Base-by-base conservation (phyloP, 23 red algal species). In the Gracilariopsis chorda region DNA sequence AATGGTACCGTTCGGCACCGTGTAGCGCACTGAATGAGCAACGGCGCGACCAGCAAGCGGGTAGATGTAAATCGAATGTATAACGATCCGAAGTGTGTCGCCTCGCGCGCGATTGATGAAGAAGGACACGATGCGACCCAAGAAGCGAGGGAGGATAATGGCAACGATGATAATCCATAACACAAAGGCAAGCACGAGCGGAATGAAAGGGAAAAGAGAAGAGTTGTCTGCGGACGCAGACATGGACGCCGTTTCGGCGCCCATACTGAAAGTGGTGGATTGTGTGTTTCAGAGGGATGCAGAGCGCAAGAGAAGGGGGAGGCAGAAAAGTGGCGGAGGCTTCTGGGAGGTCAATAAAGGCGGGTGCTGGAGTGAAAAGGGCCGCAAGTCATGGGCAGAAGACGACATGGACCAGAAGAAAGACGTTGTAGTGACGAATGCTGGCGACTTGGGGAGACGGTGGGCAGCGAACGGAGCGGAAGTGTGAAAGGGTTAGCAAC, bases 11-110 rank as follows among this genome's bases (percentile, higher is more conserved):
- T 89, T 69, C 3, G 85, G 72, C 6, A 78, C 53, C 9, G 85
- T 89, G 85, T 89, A 89, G 9, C 47, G 68, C 30, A 89, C 59
- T 4, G 85, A 89, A 70, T 89, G 85, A 6, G 85, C 85, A 1
- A 89, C 85, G 51, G 51, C 69, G 36, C 85, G 68, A 6, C 85
- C 85, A 8, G 85, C 85, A 4, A 89, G 72, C 11, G 85, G 85
- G 42, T 89, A 89, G 4, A 89, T 78, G 52, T 89, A 69, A 32
- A 89, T 76, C 47, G 65, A 36, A 9, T 64, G 70, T 37, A 89
- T 77, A n/a, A 40, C 14, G 53, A 89, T 23, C 34, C 40, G 85
- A 14, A 89, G 56, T 16, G 67, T 40, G 43, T 78, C 65, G 29
- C 85, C 61, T 0, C 36, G 37, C 9, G 85, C 67, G n/a, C 85